A percentile compares a stretch with the other conserved stretches of the same genome.
phyloP scores from a whole-genome alignment of 2,329 filamentous ascomycete genomes.

The Stagonosporopsis chrysanthemi region DNA sequence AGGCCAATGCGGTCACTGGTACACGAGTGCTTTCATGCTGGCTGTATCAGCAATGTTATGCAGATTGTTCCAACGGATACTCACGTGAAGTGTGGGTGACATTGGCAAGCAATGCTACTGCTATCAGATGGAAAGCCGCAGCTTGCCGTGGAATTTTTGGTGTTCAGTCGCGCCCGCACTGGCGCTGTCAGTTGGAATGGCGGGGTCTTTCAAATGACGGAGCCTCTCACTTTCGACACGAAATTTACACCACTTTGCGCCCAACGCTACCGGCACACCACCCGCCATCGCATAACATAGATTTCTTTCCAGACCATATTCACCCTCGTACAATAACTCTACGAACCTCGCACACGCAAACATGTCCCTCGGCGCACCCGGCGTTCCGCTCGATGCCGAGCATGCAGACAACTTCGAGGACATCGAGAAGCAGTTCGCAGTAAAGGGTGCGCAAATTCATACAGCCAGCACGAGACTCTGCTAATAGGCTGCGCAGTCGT shows the following conservation, averaged over 20 bases:
- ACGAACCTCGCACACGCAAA: conserved; percentile 6
- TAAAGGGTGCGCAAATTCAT: conserved; percentile 73
- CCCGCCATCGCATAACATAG: neutral
- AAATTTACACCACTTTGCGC: conserved; percentile 33
- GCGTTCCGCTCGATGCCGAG: conserved; percentile 55
- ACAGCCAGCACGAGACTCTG: conserved; percentile 28
- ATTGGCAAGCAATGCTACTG: conserved; percentile 35
- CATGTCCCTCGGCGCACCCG: conserved; percentile 47
- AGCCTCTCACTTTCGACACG: conserved; percentile 23
- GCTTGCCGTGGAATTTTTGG: conserved; percentile 36
- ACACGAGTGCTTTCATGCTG: conserved; percentile 51
- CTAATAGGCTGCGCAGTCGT: conserved; percentile 65
- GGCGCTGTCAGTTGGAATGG: conserved; percentile 13
- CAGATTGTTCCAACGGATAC: conserved; percentile 11
- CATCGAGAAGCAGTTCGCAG: conserved; percentile 99
- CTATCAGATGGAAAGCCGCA: conserved; percentile 12
- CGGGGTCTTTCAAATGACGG: conserved; percentile 37
- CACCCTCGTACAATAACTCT: neutral
- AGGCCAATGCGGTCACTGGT: conserved; percentile 57
- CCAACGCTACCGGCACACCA: conserved; percentile 2
- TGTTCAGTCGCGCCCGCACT: conserved; percentile 47
- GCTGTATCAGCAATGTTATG: conserved; percentile 21
- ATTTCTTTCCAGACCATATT: neutral
- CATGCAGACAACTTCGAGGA: conserved; percentile 74
- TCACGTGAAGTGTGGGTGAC: conserved; percentile 46